Evolutionary conservation across 2,329 filamentous ascomycete genomes (phyloP).

Genomic region (Stagonosporopsis vannaccii): DNA sequence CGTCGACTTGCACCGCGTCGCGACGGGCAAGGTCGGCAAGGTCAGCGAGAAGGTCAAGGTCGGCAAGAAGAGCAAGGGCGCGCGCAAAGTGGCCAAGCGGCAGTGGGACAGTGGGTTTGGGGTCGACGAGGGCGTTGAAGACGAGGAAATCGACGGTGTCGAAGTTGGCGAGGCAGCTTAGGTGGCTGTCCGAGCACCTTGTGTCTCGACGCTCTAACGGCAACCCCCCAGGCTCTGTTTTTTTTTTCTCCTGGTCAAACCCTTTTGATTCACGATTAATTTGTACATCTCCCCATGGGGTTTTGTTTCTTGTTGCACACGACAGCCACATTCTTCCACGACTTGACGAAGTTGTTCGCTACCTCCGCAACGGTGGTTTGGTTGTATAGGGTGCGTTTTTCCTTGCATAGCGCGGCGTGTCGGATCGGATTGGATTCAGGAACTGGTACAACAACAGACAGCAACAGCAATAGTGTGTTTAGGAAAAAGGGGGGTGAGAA

Average conservation of each 20-base stretch:
- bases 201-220: not conserved
- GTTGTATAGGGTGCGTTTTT: slow-evolving; percentile 5
- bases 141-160: slow-evolving; percentile 8
- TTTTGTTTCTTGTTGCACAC: slow-evolving; percentile 12
- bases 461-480: not conserved
- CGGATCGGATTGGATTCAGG: not conserved
- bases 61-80: slow-evolving; percentile 39
- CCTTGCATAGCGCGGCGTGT: slow-evolving; percentile 19
- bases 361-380: no score
- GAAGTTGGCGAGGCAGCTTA: slow-evolving; percentile 17
- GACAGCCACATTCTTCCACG: slow-evolving; percentile 6
- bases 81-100: slow-evolving; percentile 35
- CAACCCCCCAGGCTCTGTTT: not conserved
- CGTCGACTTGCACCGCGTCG: slow-evolving; percentile 37
- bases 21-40: slow-evolving; percentile 40
- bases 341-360: slow-evolving; percentile 17
- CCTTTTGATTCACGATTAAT: slow-evolving; percentile 1
- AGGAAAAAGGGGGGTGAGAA: not conserved
- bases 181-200: slow-evolving; percentile 1
- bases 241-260: no score
- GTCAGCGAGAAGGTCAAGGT: slow-evolving; percentile 43
- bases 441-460: not conserved
- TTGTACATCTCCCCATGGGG: not conserved
- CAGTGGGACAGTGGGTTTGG: slow-evolving; percentile 47
- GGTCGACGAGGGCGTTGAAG: slow-evolving; percentile 32